Evolutionary conservation across 2,329 filamentous ascomycete species (phyloP).

Genomic region (Aspergillaceae sp.): DNA sequence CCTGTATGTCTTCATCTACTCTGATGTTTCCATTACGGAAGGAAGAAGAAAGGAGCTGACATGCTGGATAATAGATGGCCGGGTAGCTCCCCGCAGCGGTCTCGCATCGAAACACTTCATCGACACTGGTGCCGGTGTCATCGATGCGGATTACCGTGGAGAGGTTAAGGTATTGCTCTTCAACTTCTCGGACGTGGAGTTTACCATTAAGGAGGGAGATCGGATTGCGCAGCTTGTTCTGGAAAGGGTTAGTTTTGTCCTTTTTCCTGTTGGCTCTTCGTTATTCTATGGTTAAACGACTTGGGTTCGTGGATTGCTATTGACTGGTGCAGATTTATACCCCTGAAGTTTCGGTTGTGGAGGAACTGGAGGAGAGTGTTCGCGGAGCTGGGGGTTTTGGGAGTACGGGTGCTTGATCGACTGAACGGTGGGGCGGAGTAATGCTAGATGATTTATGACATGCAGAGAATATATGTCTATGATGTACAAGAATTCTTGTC

Average conservation of each 20-base stretch:
- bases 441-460: background rate
- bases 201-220: conserved; percentile 73
- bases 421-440: background rate
- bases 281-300: background rate
- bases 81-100: conserved; percentile 82
- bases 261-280: background rate
- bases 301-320: conserved; percentile 1
- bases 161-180: conserved; percentile 91
- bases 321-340: conserved; percentile 60
- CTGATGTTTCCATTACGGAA: background rate
- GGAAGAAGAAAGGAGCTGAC: background rate
- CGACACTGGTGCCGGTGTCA: conserved; percentile 90
- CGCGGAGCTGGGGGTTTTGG: conserved; percentile 86
- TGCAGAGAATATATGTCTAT: too few species aligned
- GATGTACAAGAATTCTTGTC: background rate
- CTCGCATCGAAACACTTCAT: conserved; percentile 92
- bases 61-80: conserved; percentile 55
- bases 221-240: conserved; percentile 88
- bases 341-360: conserved; percentile 81
- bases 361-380: conserved; percentile 81
- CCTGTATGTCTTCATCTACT: conserved; percentile 53
- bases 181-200: conserved; percentile 79
- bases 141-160: conserved; percentile 94
- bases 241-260: conserved; percentile 54
- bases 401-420: conserved; percentile 57